Percentiles rank a stretch among this genome's conserved stretches.
Conservation (phyloP, 768 basidiomycete genomes). For the Hirschioporus abietinus region DNA sequence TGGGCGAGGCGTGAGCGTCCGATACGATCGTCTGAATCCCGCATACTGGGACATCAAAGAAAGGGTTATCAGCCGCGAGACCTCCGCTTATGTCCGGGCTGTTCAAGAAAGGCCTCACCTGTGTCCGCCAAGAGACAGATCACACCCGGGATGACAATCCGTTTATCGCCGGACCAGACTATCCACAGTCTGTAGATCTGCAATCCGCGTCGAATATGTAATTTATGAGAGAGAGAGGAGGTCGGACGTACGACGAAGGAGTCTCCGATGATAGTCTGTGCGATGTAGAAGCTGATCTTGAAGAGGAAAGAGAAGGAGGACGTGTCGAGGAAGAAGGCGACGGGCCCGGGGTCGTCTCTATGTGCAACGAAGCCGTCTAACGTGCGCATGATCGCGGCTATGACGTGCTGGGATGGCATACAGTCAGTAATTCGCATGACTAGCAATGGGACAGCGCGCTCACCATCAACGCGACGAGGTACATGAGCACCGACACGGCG, state of each 20-base stretch:
- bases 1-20: slow-evolving; percentile 22
- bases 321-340: slow-evolving; percentile 28
- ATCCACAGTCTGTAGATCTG: slow-evolving; percentile 29
- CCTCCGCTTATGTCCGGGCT: not conserved
- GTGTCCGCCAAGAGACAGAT: slow-evolving; percentile 27
- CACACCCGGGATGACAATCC: slow-evolving; percentile 23
- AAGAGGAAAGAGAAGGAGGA: slow-evolving; percentile 32
- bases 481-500: slow-evolving; percentile 26
- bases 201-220: not conserved
- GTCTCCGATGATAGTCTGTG: slow-evolving; percentile 35
- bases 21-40: slow-evolving; percentile 29
- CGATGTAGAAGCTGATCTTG: slow-evolving; percentile 30
- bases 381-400: slow-evolving; percentile 29
- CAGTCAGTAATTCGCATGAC: not conserved
- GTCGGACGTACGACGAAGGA: slow-evolving; percentile 26
- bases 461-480: slow-evolving; percentile 28
- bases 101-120: slow-evolving; percentile 17
- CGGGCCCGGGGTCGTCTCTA: slow-evolving; percentile 17
- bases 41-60: slow-evolving; percentile 14
- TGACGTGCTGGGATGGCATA: slow-evolving; percentile 27
- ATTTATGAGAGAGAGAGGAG: too few species aligned
- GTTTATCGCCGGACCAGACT: slow-evolving; percentile 25
- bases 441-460: slow-evolving; percentile 6
- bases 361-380: slow-evolving; percentile 29
- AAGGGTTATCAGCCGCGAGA: not conserved